A percentile compares a stretch with the other conserved stretches of the same genome.
Evolutionary conservation across 306 rosid genomes (phyloP).

Genomic region (Sechiopsis laciniata): DNA sequence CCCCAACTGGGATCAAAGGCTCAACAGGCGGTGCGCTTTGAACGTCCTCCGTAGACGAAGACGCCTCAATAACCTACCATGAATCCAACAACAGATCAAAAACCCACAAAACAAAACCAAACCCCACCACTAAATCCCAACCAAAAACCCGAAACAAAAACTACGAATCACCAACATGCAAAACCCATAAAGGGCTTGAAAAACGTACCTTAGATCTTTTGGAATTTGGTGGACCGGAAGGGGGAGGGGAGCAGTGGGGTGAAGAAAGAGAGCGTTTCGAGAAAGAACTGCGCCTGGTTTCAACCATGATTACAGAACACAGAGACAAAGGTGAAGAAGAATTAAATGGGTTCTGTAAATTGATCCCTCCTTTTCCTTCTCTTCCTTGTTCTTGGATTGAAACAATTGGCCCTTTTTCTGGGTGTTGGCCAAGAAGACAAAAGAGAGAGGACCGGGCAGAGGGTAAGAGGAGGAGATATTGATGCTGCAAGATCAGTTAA

Average conservation of each 20-base stretch:
- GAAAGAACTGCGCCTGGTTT: constrained; percentile 82
- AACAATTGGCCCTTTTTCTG: neutral
- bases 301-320: constrained; percentile 59
- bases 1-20: constrained; percentile 51
- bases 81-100: constrained; percentile 27
- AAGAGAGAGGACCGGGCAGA: constrained; percentile 13
- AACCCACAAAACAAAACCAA: constrained; percentile 8
- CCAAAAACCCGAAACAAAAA: constrained; percentile 10
- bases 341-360: neutral
- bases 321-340: neutral
- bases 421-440: neutral
- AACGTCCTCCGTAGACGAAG: constrained; percentile 50
- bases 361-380: neutral
- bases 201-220: constrained; percentile 73
- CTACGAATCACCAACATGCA: neutral
- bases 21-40: constrained; percentile 38
- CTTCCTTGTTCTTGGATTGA: neutral
- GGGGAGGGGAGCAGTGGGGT: constrained; percentile 41
- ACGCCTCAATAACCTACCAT: constrained; percentile 81
- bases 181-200: constrained; percentile 6
- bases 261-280: constrained; percentile 73
- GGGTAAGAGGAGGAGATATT: neutral
- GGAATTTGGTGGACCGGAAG: constrained; percentile 28
- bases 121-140: constrained; percentile 25
- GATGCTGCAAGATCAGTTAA: no score